A percentile compares a stretch with the other conserved stretches of the same genome.
Evolutionary conservation across 768 basidiomycete species (phyloP).

Genomic region (Suillus discolor): DNA sequence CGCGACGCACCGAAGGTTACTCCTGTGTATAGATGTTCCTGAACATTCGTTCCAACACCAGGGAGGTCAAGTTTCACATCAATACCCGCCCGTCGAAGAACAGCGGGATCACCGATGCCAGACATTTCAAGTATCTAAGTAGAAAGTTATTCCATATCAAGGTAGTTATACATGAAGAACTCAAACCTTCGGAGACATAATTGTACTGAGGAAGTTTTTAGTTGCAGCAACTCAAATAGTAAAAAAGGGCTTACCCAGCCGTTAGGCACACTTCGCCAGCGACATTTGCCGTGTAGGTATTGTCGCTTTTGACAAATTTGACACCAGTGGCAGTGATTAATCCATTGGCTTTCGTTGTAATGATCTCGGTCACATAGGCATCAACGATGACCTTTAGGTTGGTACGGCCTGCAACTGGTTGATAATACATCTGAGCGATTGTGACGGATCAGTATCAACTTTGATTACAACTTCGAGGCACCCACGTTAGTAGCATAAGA

Average conservation of each 20-base stretch:
- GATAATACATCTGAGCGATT: conserved; percentile 23
- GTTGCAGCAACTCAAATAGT: not conserved
- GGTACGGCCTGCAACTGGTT: conserved; percentile 23
- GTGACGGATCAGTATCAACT: not conserved
- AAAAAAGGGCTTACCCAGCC: conserved; percentile 35
- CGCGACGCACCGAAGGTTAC: conserved; percentile 29
- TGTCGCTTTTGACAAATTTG: conserved; percentile 40
- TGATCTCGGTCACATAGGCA: conserved; percentile 33
- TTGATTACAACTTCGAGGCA: not conserved
- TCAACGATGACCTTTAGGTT: conserved; percentile 32
- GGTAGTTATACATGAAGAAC: not conserved
- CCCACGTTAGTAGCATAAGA: not conserved
- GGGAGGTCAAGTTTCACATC: conserved; percentile 31
- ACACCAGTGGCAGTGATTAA: conserved; percentile 46
- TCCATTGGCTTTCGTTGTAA: conserved; percentile 16
- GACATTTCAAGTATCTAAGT: conserved; percentile 58
- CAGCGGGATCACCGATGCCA: conserved; percentile 50
- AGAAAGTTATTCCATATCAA: not conserved
- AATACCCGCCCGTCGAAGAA: conserved; percentile 44
- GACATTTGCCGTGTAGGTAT: conserved; percentile 38
- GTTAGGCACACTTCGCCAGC: conserved; percentile 54
- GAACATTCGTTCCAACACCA: conserved; percentile 56
- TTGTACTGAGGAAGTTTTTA: conserved; percentile 27
- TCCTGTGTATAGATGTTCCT: conserved; percentile 44
- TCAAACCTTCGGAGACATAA: conserved; percentile 35